Evolutionary conservation across 306 rosid species (phyloP).

Genomic region (Trifolium dubium): DNA sequence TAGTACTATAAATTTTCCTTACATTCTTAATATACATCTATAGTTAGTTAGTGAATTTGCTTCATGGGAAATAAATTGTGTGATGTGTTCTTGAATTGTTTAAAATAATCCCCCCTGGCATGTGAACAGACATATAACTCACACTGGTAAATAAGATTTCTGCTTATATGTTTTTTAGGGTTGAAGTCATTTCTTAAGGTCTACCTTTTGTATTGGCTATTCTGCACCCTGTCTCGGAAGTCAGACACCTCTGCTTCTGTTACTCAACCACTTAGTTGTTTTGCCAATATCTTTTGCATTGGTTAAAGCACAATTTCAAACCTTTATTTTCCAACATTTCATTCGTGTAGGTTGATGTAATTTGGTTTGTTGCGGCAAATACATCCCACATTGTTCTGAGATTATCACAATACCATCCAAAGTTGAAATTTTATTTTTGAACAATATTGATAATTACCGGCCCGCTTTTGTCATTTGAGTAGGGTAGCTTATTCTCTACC

Average conservation of each 20-base stretch:
- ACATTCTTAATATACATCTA: not conserved
- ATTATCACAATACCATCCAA: not conserved
- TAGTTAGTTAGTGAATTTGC: not conserved
- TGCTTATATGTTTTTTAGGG: not conserved
- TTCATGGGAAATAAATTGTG: slow-evolving; percentile 22
- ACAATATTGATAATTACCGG: slow-evolving; percentile 15
- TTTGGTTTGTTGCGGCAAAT: not conserved
- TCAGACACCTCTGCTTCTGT: slow-evolving; percentile 25
- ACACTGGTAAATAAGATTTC: not conserved
- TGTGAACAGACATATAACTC: not conserved
- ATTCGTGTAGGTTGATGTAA: not conserved
- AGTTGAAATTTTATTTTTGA: slow-evolving; percentile 12
- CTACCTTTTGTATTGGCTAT: slow-evolving; percentile 2
- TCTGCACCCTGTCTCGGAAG: not conserved
- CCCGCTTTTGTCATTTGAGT: slow-evolving; percentile 21
- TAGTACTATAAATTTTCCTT: slow-evolving; percentile 2
- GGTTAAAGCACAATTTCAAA: not conserved
- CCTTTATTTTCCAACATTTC: not conserved
- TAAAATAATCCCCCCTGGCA: not conserved
- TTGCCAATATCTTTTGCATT: not conserved
- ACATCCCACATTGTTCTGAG: too few relatives aligned
- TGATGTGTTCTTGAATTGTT: slow-evolving; percentile 14
- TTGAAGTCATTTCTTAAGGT: slow-evolving; percentile 2
- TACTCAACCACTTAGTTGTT: not conserved
- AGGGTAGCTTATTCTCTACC: slow-evolving; percentile 21